Base-by-base conservation (phyloP, 805 yeast species). In the Barnettozyma populi region DNA sequence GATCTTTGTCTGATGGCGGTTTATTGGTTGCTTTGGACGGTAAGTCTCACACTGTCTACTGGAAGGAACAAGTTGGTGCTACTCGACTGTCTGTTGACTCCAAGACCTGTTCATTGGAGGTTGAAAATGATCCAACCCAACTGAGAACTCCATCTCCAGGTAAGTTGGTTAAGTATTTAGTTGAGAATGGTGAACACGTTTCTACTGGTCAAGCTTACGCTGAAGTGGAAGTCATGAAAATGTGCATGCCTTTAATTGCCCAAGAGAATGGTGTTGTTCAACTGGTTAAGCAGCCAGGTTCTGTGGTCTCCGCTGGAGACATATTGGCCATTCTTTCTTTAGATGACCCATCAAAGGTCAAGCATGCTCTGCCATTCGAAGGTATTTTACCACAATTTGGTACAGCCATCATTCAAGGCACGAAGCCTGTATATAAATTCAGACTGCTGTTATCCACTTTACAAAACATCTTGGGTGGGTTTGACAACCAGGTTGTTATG, bases 61-160 rank as follows among this genome's bases (percentile, higher is more conserved):
- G 96, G 96, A 90, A 92, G 68, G 97, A 95, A 64, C 99, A 95
- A 73, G 92, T 94, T 52, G 82, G 90, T 47, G 95, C 96, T 35
- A 92, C 97, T 10, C 84, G 99, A 70, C 69, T 94, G 57, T 87
- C 97, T 23, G 97, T 94, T 36, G 97, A 94, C 64, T 82, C 96
- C 45, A 94, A 88, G 75, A 90, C 99, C 25, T 92, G 98, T 64
- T 71, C 88, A 56, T 78, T 94, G 55, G 99, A 95, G 71, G 86
- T 79, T 49, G 99, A 94, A 73, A 92, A 89, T 62, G 99, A 94
- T 65, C 99, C 99, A 55, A 95, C 99, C 38, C 98, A 94, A 74
- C 76, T 95, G 64, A 83, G 98, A 73, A 89, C 99, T 32, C 99
- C 99, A 40, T 94, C 99, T 25, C 99, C 99, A 46, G 99, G 99